Percentiles rank a stretch among this genome's conserved stretches.
These are phyloP conservation scores for Parathielavia appendiculata DNA, from an alignment of 495 filamentous ascomycete genomes.

Conservation along the genomic window DNA sequence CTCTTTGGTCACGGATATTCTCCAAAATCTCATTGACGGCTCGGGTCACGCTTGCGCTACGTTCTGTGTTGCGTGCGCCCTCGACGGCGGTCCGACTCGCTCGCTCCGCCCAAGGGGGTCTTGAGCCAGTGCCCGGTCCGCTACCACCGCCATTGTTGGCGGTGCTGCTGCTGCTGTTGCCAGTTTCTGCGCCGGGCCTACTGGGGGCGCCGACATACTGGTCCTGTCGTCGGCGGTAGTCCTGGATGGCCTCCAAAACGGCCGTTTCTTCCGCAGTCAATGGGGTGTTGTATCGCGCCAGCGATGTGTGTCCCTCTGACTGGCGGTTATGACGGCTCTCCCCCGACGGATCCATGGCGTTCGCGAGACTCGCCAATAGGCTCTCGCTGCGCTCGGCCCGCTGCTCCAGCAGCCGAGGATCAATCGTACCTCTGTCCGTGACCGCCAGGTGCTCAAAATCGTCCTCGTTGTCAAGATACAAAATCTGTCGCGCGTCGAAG, in stretches of 20 bases:
- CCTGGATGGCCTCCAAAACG: slow-evolving; percentile 46
- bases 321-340: slow-evolving; percentile 15
- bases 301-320: slow-evolving; percentile 23
- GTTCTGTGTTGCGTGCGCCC: slow-evolving; percentile 18
- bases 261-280: slow-evolving; percentile 43
- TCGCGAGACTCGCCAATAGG: slow-evolving; percentile 18
- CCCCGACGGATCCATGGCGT: slow-evolving; percentile 14
- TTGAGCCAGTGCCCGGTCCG: slow-evolving; percentile 9
- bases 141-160: slow-evolving; percentile 1
- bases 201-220: slow-evolving; percentile 16
- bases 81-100: background rate
- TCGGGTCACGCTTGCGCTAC: slow-evolving; percentile 23
- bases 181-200: slow-evolving; percentile 8
- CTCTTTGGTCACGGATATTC: slow-evolving; percentile 27
- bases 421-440: slow-evolving; percentile 44
- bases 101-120: slow-evolving; percentile 16
- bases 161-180: slow-evolving; percentile 8
- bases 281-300: slow-evolving; percentile 35
- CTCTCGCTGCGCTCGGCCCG: slow-evolving; percentile 34
- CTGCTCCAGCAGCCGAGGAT: slow-evolving; percentile 43
- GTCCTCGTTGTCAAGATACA: slow-evolving; percentile 57
- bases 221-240: slow-evolving; percentile 44
- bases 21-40: slow-evolving; percentile 26
- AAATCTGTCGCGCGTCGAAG: slow-evolving; percentile 68
- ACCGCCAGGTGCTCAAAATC: slow-evolving; percentile 48